Evolutionary conservation across 805 yeast species (phyloP).

Genomic region (Nakazawaea ernobii): DNA sequence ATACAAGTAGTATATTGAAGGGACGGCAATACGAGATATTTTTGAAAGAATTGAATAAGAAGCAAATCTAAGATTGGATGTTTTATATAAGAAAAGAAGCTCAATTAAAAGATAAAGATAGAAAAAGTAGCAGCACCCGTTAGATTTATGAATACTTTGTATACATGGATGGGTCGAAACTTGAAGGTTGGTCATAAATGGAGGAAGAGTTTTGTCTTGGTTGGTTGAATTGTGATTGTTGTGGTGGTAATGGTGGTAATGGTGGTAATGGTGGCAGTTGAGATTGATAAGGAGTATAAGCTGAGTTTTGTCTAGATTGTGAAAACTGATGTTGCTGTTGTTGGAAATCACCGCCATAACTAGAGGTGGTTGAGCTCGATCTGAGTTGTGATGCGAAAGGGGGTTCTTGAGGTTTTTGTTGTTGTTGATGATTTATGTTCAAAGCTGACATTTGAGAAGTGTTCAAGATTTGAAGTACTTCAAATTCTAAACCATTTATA

Average conservation of each 20-base stretch:
- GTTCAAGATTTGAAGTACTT: conserved; percentile 22
- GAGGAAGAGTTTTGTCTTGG: conserved; percentile 17
- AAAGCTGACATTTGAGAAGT: conserved; percentile 4
- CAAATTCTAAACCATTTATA: conserved; percentile 23
- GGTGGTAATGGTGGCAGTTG: conserved; percentile 12
- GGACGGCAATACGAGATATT: background rate
- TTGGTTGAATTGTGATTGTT: conserved; percentile 15
- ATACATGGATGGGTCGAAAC: conserved; percentile 42
- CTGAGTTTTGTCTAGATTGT: conserved; percentile 15
- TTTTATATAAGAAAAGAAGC: background rate
- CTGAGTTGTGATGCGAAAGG: conserved; percentile 11
- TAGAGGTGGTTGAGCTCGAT: conserved; percentile 11
- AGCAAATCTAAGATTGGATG: background rate
- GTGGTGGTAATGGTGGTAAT: conserved; percentile 20
- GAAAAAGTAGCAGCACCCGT: background rate
- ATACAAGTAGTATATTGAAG: conserved; percentile 14
- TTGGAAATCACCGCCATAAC: conserved; percentile 18
- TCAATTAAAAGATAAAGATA: background rate
- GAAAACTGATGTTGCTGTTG: conserved; percentile 13
- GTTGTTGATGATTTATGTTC: conserved; percentile 16
- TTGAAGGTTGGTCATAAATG: conserved; percentile 42
- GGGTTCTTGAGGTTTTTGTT: conserved; percentile 12
- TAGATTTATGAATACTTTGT: conserved; percentile 20
- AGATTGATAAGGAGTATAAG: conserved; percentile 11
- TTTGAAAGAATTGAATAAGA: background rate